Evolutionary conservation across 2,329 filamentous ascomycete species (phyloP), one percentile per base, ranked within the genome.

Genomic region (Colletotrichum sp.): DNA sequence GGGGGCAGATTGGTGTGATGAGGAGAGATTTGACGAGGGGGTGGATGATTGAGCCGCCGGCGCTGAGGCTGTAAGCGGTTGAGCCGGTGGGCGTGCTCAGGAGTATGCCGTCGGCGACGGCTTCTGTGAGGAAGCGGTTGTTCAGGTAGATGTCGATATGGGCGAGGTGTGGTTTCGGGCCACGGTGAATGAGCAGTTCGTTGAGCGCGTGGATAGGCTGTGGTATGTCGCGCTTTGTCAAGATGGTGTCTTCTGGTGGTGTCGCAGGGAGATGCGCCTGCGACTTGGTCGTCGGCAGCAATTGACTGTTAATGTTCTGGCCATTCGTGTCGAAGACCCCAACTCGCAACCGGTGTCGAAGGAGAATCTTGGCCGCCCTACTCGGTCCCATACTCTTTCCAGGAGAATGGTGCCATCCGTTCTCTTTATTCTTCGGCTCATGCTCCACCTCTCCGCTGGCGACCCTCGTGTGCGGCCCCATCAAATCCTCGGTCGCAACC

Each of bases 21-120:
- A 98, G 91, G 16, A 99, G 90, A 2, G 95, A 95, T 48, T 95
- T 94, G 4, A 99, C 96, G 3, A 98, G 90, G 0, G 97, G 97
- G 83, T 99, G 97, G 55, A 99, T 95, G 79, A 99, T 99, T 80
- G 94, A 95, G 1, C 97, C 97, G 5, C 97, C 97, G 4, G 94
- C 95, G 78, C 94, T 97, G n/a, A 99, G 90, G 75, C 94, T 97
- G 87, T 99, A 99, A 1, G 97, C 97, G 1, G 97, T 99, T 55
- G 95, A 98, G 4, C 97, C 97, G 0, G 97, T 99, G 0, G 97
- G 97, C 0, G 96, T 98, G 78, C 94, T 96, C 75, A 99, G 93
- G 60, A 99, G 94, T 84, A 99, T 98, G 67, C 97, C 97, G 83
- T 99, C 97, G 2, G 96, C 96, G 15, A 98, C 96, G 1, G 95